Percentiles rank a stretch among this genome's conserved stretches.
These are phyloP conservation scores for Sugiyamaella castrensis DNA, from an alignment of 1,139 yeast species.

Conservation along the genomic window DNA sequence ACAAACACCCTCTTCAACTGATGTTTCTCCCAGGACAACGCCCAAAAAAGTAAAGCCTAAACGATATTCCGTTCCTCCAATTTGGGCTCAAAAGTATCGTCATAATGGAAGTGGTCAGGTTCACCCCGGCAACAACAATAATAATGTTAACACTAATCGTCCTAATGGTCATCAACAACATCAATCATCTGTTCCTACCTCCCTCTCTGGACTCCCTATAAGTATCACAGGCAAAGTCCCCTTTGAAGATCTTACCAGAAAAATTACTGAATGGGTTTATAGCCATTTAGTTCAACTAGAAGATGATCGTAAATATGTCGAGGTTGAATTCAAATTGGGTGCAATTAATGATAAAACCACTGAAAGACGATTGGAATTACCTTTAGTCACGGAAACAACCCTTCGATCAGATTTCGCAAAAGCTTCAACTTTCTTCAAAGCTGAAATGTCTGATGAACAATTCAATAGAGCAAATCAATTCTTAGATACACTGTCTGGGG, in stretches of 20 bases:
- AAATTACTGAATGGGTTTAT: constrained; percentile 86
- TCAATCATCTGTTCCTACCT: not conserved
- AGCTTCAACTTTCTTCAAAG: constrained; percentile 58
- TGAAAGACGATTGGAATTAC: constrained; percentile 63
- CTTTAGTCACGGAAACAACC: constrained; percentile 74
- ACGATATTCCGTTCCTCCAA: constrained; percentile 64
- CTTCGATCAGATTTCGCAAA: constrained; percentile 52
- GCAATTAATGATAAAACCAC: constrained; percentile 63
- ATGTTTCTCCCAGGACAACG: constrained; percentile 8
- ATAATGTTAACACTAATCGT: not conserved
- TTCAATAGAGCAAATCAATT: constrained; percentile 58
- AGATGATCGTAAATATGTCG: constrained; percentile 60
- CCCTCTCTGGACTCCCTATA: constrained; percentile 32
- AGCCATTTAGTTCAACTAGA: constrained; percentile 68
- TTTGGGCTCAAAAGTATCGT: constrained; percentile 79
- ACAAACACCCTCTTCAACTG: not conserved
- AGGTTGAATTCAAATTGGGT: constrained; percentile 82
- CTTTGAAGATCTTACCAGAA: constrained; percentile 74
- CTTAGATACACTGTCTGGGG: constrained; percentile 46
- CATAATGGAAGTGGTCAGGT: not conserved
- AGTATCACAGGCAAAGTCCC: constrained; percentile 74
- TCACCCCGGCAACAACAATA: constrained; percentile 1
- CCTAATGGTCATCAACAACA: not conserved
- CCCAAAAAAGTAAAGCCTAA: constrained; percentile 43
- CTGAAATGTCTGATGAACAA: constrained; percentile 68